These are phyloP conservation scores for Macrolepiota dolichaula DNA, from an alignment of 768 basidiomycete species.

Conservation along the genomic window DNA sequence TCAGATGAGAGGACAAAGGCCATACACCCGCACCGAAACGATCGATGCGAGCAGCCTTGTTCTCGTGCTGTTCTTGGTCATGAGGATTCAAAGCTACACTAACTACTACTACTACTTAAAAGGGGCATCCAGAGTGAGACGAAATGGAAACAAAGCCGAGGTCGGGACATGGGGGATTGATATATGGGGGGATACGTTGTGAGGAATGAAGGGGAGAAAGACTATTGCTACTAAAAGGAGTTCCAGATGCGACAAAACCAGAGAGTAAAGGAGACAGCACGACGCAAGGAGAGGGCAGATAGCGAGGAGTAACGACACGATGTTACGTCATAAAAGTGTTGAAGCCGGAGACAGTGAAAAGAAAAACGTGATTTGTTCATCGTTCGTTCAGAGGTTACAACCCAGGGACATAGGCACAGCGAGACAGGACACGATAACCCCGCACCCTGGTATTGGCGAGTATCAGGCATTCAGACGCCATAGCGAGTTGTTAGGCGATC, in stretches of 20 bases:
- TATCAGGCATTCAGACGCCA: constrained; percentile 54
- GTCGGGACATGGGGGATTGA: not conserved
- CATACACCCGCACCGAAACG: not conserved
- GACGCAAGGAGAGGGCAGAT: constrained; percentile 17
- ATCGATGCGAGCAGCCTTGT: constrained; percentile 4
- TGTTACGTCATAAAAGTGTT: constrained; percentile 1
- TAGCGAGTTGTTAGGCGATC: constrained; percentile 86
- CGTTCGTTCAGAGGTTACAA: constrained; percentile 3
- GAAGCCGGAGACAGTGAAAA: not conserved
- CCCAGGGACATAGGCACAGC: constrained; percentile 4
- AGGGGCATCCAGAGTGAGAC: constrained; percentile 12
- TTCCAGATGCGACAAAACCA: constrained; percentile 49
- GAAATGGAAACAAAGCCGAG: constrained; percentile 3
- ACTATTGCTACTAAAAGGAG: constrained; percentile 35
- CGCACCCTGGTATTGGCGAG: not conserved
- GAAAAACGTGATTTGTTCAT: constrained; percentile 4
- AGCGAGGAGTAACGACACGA: constrained; percentile 8
- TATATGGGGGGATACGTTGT: not conserved
- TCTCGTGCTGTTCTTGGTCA: not conserved
- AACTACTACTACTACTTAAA: constrained; percentile 18
- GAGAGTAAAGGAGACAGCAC: constrained; percentile 13
- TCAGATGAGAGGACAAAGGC: constrained; percentile 13
- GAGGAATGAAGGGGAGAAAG: constrained; percentile 10
- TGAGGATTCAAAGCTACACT: constrained; percentile 12
- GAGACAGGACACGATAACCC: constrained; percentile 1